Base-by-base conservation (phyloP, 2,329 filamentous ascomycete genomes). In the Aaosphaeria arxii region DNA sequence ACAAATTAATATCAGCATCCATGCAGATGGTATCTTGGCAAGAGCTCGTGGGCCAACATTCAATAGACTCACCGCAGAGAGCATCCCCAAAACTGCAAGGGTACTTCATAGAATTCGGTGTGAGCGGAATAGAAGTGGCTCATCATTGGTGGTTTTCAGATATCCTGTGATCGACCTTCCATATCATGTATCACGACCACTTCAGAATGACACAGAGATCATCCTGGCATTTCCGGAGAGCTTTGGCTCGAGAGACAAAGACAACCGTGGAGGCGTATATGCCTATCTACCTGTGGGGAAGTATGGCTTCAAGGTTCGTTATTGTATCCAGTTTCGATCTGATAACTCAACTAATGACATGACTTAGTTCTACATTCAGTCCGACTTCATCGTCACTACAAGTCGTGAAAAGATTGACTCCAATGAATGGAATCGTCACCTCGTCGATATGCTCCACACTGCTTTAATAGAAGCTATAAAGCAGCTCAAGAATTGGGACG, bases 251-350 rank as follows among this genome's bases (percentile, higher is more conserved):
- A 7, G 48, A n/a, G 48, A 54, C 0, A 6, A 38, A 11, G n/a
- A 49, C 11, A n/a, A 30, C 7, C 35, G 30, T 30, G 44, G 51
- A 24, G 33, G 47, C 5, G 47, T 54, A 4, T 63, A 58, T 48
- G 56, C 54, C 35, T 60, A 50, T 47, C 42, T 63, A 17, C 57
- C 55, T 6, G 47, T 63, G 5, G 43, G 57, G 11, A 40, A 47
- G 7, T 60, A 56, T 48, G 58, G 58, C 3, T 46, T 63, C 7
- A 38, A 39, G 24, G 48, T 50, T 40, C 30, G 24, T 40, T 35
- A 3, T 29, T 17, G 17, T 17, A 11, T 24, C 9, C 11, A 38
- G 9, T 40, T 7, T 28, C 43, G 5, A 6, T 40, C 33, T 31
- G n/a, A 17, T 7, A 31, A n/a, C 11, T 40, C n/a, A 13, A 7